Evolutionary conservation across 1,284 basidiomycete genomes (phyloP).

Genomic region (Heterobasidion annosum): DNA sequence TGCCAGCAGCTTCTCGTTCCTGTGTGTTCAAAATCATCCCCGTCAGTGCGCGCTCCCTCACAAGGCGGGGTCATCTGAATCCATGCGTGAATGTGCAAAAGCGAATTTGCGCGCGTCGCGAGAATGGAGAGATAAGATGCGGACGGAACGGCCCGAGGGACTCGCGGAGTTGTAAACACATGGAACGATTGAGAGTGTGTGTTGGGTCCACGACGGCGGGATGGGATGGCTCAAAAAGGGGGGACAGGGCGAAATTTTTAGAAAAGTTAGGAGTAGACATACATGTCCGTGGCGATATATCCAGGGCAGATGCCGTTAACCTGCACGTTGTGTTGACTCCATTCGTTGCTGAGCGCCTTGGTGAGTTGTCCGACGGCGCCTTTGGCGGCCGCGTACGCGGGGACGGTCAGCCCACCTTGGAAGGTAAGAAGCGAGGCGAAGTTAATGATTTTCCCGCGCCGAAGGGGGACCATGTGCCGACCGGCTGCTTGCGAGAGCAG

Average conservation of each 20-base stretch:
- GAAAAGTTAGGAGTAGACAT: conserved; percentile 18
- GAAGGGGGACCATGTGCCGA: conserved; percentile 68
- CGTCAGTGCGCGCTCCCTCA: conserved; percentile 3
- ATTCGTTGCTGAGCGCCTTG: conserved; percentile 71
- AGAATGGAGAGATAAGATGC: conserved; percentile 10
- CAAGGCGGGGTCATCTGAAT: conserved; percentile 6
- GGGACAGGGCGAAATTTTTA: conserved; percentile 2
- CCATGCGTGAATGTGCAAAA: conserved; percentile 5
- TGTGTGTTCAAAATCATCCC: conserved; percentile 16
- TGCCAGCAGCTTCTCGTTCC: conserved; percentile 73
- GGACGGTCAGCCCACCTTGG: conserved; percentile 76
- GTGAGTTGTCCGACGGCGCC: conserved; percentile 81
- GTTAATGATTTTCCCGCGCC: conserved; percentile 77
- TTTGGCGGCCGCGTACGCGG: conserved; percentile 89
- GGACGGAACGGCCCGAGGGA: conserved; percentile 1
- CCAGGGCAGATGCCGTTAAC: conserved; percentile 90
- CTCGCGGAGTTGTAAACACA: conserved; percentile 12
- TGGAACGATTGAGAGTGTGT: too few species aligned
- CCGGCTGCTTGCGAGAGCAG: conserved; percentile 72
- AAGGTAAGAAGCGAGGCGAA: conserved; percentile 73
- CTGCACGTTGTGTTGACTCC: conserved; percentile 78
- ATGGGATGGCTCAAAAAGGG: background rate
- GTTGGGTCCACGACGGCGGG: too few species aligned
- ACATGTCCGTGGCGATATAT: conserved; percentile 90
- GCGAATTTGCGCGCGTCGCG: conserved; percentile 21